Base-by-base conservation (phyloP, 192 early-diverging fungal species). In the Diversispora epigaea region DNA sequence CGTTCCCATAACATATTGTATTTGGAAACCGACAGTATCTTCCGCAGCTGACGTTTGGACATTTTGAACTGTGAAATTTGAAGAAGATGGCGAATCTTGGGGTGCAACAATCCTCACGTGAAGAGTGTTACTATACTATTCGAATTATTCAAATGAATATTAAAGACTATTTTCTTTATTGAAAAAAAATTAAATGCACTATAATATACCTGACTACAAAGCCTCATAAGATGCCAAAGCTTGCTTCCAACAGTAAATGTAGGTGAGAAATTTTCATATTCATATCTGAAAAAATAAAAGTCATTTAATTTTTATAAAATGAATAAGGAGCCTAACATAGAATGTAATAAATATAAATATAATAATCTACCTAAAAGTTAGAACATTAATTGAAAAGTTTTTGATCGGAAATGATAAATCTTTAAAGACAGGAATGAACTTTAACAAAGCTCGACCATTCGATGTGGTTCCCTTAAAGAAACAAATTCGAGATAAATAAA, bases 391-490 rank as follows among this genome's bases (percentile, higher is more conserved):
- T 9, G 68, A 22, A 10, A 86, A 68, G 45, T 87, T 83, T 6
- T 86, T 82, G 71, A 93, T 89, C 39, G 85, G 80, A 25, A 86
- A 77, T n/a, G 77, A 78, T 21, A 80, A 80, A 7, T 85, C 81
- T 54, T 89, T 85, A 76, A 95, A 94, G 19, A 94, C 79, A 4
- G 92, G 90, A 22, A 87, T 73, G 43, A 95, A 87, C 75, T 92
- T 91, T 9, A 96, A 82, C 32, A 96, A 78, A 6, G 94, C 94
- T 6, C 91, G 82, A n/a, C 93, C 93, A 79, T 96, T 96, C 25
- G 89, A 89, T 10, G 94, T 95, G 0, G 94, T 94, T 52, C 89
- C 90, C 88, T 89, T 66, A 17, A 40, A 68, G 21, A 67, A 57
- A 61, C 19, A 41, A 46, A 71, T 22, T 68, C 10, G 40, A 63